Percentiles rank a stretch among this genome's conserved stretches.
Conservation (phyloP, 768 basidiomycete species). For the Tylopilus rubrobrunneus region DNA sequence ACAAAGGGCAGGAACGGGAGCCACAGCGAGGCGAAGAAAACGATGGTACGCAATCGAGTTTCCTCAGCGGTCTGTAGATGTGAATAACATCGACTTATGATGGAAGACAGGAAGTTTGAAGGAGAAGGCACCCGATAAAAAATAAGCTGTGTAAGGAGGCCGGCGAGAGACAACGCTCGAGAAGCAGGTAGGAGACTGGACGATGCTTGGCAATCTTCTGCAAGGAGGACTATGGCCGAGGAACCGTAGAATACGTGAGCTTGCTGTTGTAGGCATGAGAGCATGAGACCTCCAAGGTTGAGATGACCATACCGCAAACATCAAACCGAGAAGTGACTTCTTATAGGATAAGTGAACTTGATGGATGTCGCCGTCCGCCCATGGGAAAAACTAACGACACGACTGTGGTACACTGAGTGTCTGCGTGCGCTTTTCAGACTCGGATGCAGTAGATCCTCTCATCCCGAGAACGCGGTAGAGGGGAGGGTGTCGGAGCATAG, state of each 20-base stretch:
- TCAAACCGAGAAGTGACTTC: not conserved
- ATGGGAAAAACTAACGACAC: no score
- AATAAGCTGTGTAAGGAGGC: not conserved
- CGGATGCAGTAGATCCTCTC: no score
- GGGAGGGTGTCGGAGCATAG: not conserved
- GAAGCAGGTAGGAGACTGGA: not conserved
- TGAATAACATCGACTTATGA: not conserved
- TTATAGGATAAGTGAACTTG: not conserved
- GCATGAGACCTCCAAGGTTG: not conserved
- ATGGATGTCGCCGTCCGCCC: no score
- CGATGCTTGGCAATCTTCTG: not conserved
- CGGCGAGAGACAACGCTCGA: conserved; percentile 1
- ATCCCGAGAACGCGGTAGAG: not conserved
- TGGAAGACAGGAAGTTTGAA: not conserved
- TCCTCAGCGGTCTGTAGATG: not conserved
- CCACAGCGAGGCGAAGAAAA: not conserved
- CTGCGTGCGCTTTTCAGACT: not conserved
- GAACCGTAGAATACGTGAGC: not conserved
- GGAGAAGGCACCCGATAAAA: not conserved
- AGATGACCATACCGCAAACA: not conserved
- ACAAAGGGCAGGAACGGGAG: not conserved
- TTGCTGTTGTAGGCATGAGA: not conserved
- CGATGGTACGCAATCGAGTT: not conserved
- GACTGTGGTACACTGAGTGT: not conserved
- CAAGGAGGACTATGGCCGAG: not conserved